Evolutionary conservation across 2,329 filamentous ascomycete genomes (phyloP).

Genomic region (Penicillium sp.): DNA sequence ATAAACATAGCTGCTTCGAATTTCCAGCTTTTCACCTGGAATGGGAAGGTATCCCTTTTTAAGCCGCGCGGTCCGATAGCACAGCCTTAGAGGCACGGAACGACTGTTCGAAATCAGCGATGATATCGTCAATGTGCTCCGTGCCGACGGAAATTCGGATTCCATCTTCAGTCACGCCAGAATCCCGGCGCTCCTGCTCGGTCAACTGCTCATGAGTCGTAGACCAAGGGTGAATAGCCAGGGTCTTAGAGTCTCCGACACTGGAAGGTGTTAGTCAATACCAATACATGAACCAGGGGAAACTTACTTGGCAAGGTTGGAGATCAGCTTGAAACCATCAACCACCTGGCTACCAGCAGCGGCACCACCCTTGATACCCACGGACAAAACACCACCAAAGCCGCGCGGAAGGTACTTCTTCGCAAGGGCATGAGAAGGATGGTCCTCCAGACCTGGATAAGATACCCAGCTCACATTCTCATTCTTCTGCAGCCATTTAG

Average conservation of each 20-base stretch:
- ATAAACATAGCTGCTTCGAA: not conserved
- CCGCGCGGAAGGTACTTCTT: slow-evolving; percentile 85
- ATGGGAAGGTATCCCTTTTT: not conserved
- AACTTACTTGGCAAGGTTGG: slow-evolving; percentile 82
- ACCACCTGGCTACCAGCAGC: slow-evolving; percentile 84
- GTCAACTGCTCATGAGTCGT: slow-evolving; percentile 92
- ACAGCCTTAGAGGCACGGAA: slow-evolving; percentile 59
- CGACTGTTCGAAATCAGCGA: slow-evolving; percentile 90
- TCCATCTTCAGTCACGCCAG: slow-evolving; percentile 82
- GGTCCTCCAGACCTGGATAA: slow-evolving; percentile 83
- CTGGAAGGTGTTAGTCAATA: slow-evolving; percentile 30
- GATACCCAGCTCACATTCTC: slow-evolving; percentile 88
- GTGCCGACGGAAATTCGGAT: slow-evolving; percentile 95
- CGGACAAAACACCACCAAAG: slow-evolving; percentile 86
- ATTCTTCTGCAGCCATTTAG: slow-evolving; percentile 79
- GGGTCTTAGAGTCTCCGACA: slow-evolving; percentile 91
- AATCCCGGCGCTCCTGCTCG: slow-evolving; percentile 75
- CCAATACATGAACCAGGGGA: not conserved
- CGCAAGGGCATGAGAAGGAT: slow-evolving; percentile 74
- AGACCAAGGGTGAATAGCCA: slow-evolving; percentile 92
- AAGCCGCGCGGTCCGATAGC: slow-evolving; percentile 36
- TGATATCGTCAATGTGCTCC: slow-evolving; percentile 97
- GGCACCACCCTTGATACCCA: slow-evolving; percentile 87
- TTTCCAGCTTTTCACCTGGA: not conserved
- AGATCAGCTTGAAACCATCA: slow-evolving; percentile 91